phyloP scores from a whole-genome alignment of 129 eudicot species.

The Ambrosia trifida region DNA sequence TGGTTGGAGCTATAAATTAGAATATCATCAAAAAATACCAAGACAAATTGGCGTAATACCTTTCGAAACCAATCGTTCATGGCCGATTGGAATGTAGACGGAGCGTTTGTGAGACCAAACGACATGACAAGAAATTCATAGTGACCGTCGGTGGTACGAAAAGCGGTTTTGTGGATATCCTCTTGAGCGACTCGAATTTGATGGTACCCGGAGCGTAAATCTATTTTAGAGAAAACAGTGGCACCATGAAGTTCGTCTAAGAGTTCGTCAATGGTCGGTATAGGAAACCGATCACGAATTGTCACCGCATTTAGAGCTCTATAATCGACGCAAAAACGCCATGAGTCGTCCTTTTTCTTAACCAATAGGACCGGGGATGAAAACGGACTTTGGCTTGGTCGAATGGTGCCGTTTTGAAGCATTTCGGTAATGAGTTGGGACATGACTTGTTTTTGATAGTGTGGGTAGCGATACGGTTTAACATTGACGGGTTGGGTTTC shows the following conservation, averaged over 20 bases:
- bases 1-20: not conserved
- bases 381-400: not conserved
- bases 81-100: constrained; percentile 5
- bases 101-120: not conserved
- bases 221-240: not conserved
- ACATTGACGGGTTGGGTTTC: not conserved
- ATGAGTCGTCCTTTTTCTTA: not conserved
- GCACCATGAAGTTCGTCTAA: not conserved
- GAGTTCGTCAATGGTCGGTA: not conserved
- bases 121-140: not conserved
- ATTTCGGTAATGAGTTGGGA: not conserved
- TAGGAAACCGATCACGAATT: not conserved
- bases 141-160: not conserved
- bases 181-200: not conserved
- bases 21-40: not conserved
- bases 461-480: not conserved
- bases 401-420: not conserved
- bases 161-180: not conserved
- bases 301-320: not conserved
- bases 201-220: not conserved
- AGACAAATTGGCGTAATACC: not conserved
- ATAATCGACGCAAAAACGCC: not conserved
- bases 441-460: not conserved
- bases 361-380: not conserved
- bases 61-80: constrained; percentile 2